Conservation (phyloP, 2,329 filamentous ascomycete species). For the Fusarium palustre region DNA sequence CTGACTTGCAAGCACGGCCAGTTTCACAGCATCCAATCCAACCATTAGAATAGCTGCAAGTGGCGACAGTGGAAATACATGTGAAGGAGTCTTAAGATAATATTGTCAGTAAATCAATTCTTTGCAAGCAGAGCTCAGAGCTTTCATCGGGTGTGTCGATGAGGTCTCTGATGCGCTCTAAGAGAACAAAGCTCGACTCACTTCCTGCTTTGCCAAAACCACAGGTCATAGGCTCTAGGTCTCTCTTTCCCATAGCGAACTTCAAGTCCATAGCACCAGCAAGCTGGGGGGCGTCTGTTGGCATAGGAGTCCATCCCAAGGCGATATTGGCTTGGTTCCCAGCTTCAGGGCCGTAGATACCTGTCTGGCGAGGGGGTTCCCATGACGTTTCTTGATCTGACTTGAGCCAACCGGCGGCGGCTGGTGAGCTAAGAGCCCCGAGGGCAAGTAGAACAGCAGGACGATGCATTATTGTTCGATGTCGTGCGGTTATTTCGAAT, state of each 20-base stretch:
- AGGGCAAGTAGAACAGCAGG: constrained; percentile 41
- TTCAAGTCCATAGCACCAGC: constrained; percentile 49
- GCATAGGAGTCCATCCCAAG: constrained; percentile 49
- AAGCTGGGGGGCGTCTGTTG: constrained; percentile 48
- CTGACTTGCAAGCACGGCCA: constrained; percentile 44
- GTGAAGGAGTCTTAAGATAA: constrained; percentile 45
- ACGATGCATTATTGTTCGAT: constrained; percentile 31
- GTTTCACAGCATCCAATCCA: constrained; percentile 51
- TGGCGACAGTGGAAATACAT: constrained; percentile 45
- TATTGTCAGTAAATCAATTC: constrained; percentile 1
- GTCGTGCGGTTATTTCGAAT: neutral
- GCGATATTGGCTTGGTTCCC: constrained; percentile 43
- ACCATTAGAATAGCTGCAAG: constrained; percentile 45
- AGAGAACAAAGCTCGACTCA: constrained; percentile 38
- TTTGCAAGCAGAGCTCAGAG: neutral
- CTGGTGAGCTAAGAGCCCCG: constrained; percentile 43
- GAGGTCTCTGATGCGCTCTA: neutral
- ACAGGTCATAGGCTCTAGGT: constrained; percentile 47
- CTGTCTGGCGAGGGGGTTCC: constrained; percentile 48
- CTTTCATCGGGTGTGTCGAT: neutral
- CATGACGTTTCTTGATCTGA: constrained; percentile 46
- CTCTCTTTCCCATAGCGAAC: constrained; percentile 47
- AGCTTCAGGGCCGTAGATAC: constrained; percentile 19
- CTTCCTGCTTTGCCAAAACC: constrained; percentile 49
- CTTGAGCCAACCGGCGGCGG: constrained; percentile 41